Conservation (phyloP, 306 rosid species). For the Begonia peltatifolia region DNA sequence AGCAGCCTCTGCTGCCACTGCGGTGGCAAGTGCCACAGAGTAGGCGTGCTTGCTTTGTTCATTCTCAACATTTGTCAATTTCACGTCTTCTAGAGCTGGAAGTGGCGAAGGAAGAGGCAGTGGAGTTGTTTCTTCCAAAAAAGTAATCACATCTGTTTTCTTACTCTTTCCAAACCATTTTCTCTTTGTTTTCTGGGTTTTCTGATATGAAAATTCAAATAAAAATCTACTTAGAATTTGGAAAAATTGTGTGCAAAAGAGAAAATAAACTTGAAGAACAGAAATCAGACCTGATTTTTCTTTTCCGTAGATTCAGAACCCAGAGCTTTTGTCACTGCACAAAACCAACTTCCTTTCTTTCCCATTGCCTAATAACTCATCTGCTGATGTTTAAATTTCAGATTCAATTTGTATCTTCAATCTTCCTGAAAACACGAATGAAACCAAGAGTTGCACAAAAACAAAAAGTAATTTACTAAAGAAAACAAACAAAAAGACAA, state of each 20-base stretch:
- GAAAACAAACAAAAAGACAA: too few species aligned
- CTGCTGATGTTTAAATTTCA: neutral
- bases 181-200: conserved; percentile 52
- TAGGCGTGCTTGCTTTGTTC: conserved; percentile 41
- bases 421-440: too few species aligned
- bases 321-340: conserved; percentile 74
- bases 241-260: too few species aligned
- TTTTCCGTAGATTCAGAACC: conserved; percentile 66
- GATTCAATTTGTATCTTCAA: too few species aligned
- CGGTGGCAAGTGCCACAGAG: conserved; percentile 23
- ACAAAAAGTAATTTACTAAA: too few species aligned
- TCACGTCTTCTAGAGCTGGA: conserved; percentile 15
- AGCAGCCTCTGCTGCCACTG: conserved; percentile 5
- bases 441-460: neutral
- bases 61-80: conserved; percentile 20
- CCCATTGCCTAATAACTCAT: conserved; percentile 52
- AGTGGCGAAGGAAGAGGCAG: conserved; percentile 20
- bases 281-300: conserved; percentile 35
- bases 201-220: neutral
- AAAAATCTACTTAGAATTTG: too few species aligned
- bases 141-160: conserved; percentile 20
- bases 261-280: conserved; percentile 2
- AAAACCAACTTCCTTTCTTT: conserved; percentile 88
- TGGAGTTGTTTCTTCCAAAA: conserved; percentile 19
- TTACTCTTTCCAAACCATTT: conserved; percentile 81